Evolutionary conservation across 2,329 filamentous ascomycete genomes (phyloP).

Genomic region (Ascomycota sp.): DNA sequence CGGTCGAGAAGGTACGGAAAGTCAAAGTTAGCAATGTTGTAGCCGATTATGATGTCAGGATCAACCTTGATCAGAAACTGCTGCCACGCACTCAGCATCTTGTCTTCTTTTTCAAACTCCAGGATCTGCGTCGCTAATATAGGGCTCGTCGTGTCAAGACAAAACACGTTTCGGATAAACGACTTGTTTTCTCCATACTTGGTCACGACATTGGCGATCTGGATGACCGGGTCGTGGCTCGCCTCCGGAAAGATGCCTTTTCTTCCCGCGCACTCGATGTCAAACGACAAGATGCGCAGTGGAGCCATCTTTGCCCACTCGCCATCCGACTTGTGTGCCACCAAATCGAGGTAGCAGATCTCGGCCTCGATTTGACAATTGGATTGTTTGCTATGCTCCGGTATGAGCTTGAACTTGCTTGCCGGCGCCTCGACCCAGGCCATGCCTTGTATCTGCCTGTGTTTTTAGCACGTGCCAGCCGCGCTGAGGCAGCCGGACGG

Average conservation of each 20-base stretch:
- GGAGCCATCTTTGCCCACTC: conserved; percentile 98
- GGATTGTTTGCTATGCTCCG: conserved; percentile 47
- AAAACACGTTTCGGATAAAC: conserved; percentile 91
- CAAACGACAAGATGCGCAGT: conserved; percentile 76
- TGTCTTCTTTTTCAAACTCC: conserved; percentile 56
- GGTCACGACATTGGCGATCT: conserved; percentile 92
- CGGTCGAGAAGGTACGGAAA: conserved; percentile 87
- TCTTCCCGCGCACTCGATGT: conserved; percentile 94
- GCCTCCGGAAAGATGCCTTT: conserved; percentile 95
- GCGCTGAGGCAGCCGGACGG: not conserved
- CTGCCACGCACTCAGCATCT: conserved; percentile 84
- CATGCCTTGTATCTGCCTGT: conserved; percentile 60
- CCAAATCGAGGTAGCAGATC: conserved; percentile 59
- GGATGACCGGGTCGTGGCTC: conserved; percentile 78
- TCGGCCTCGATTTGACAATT: conserved; percentile 92
- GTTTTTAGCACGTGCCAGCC: conserved; percentile 4
- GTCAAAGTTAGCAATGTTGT: conserved; percentile 98
- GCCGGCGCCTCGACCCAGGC: conserved; percentile 81
- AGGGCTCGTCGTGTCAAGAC: conserved; percentile 69
- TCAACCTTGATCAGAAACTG: conserved; percentile 77
- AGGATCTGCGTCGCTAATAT: conserved; percentile 91
- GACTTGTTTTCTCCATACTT: conserved; percentile 87
- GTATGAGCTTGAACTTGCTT: conserved; percentile 48
- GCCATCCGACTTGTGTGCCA: conserved; percentile 70
- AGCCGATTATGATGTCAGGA: conserved; percentile 92